Evolutionary conservation across 371 early-diverging fungal species (phyloP).

Genomic region (Actinomucor elegans): DNA sequence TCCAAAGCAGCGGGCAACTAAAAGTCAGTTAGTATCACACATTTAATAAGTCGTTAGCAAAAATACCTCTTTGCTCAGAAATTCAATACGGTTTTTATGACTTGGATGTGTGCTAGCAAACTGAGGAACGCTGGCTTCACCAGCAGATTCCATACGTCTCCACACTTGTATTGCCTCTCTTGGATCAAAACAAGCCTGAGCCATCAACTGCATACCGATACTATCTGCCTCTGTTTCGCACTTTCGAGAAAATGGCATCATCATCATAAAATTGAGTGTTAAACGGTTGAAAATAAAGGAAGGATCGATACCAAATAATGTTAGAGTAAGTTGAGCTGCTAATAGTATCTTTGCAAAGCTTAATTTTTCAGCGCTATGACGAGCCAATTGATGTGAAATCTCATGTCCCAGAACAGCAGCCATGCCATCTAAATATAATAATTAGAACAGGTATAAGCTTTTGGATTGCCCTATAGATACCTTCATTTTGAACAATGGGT

Average conservation of each 20-base stretch:
- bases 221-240: conserved; percentile 93
- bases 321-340: conserved; percentile 46
- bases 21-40: background rate
- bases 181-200: conserved; percentile 93
- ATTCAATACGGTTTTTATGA: conserved; percentile 67
- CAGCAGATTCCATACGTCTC: conserved; percentile 53
- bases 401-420: conserved; percentile 94
- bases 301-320: conserved; percentile 48
- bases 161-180: conserved; percentile 69
- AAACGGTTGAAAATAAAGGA: conserved; percentile 50
- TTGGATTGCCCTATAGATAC: conserved; percentile 4
- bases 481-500: conserved; percentile 75
- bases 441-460: background rate
- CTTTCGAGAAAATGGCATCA: conserved; percentile 85
- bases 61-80: conserved; percentile 56
- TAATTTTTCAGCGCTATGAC: conserved; percentile 83
- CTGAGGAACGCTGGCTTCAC: conserved; percentile 42
- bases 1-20: conserved; percentile 41
- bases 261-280: conserved; percentile 58
- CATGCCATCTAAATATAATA: conserved; percentile 61
- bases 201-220: conserved; percentile 86
- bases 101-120: conserved; percentile 90
- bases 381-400: conserved; percentile 81
- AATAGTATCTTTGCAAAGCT: conserved; percentile 69
- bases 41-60: background rate